Evolutionary conservation across 2,329 filamentous ascomycete species (phyloP).

Genomic region (Drechslera avenae): DNA sequence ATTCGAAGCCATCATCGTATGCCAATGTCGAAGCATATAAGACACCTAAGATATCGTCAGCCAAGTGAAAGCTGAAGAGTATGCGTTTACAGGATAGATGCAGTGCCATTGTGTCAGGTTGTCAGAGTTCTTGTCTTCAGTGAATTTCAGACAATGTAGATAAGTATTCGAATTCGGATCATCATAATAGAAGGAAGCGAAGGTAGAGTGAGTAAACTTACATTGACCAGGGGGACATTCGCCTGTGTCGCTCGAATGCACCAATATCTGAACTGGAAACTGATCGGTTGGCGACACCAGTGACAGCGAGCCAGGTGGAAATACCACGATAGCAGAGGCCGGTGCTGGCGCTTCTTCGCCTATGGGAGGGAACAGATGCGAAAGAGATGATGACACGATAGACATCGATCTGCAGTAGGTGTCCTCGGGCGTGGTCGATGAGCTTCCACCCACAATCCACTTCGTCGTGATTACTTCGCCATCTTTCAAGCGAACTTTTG

Average conservation of each 20-base stretch:
- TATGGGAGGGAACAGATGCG: slow-evolving; percentile 69
- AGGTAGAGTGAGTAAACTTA: slow-evolving; percentile 62
- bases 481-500: slow-evolving; percentile 61
- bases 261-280: slow-evolving; percentile 62
- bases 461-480: slow-evolving; percentile 63
- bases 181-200: slow-evolving; percentile 68
- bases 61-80: slow-evolving; percentile 16
- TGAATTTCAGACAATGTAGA: slow-evolving; percentile 99
- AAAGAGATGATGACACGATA: slow-evolving; percentile 70
- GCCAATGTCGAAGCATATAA: slow-evolving; percentile 60
- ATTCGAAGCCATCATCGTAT: slow-evolving; percentile 41
- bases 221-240: slow-evolving; percentile 89
- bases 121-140: slow-evolving; percentile 89
- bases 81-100: slow-evolving; percentile 3
- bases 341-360: slow-evolving; percentile 78
- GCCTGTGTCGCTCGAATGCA: slow-evolving; percentile 88
- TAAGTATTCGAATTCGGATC: slow-evolving; percentile 90
- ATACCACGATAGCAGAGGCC: slow-evolving; percentile 72
- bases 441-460: slow-evolving; percentile 56
- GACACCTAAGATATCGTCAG: slow-evolving; percentile 58
- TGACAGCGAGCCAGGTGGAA: slow-evolving; percentile 64
- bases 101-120: slow-evolving; percentile 72
- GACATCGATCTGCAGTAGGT: slow-evolving; percentile 66
- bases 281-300: slow-evolving; percentile 25
- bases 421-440: slow-evolving; percentile 11